These are phyloP conservation scores for Telfairia occidentalis DNA, from an alignment of 331 rosid species.

Conservation along the genomic window DNA sequence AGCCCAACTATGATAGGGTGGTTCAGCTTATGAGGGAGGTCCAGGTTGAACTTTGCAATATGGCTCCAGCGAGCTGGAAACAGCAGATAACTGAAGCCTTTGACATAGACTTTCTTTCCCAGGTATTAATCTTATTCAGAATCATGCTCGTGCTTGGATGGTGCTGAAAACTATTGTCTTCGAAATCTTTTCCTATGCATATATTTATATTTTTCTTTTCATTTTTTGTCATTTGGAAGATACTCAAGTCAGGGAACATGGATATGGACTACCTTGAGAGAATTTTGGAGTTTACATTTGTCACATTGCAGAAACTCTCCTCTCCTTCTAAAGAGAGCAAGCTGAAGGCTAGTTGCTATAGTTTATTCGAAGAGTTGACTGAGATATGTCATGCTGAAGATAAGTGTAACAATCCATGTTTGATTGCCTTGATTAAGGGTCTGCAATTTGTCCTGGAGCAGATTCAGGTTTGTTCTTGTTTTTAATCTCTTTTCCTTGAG, in stretches of 20 bases:
- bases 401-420: conserved; percentile 44
- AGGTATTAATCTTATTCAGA: conserved; percentile 60
- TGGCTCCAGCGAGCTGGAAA: conserved; percentile 84
- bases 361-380: conserved; percentile 48
- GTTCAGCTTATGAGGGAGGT: conserved; percentile 72
- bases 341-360: conserved; percentile 41
- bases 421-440: conserved; percentile 65
- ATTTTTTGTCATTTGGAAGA: conserved; percentile 28
- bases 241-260: conserved; percentile 61
- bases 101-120: conserved; percentile 60
- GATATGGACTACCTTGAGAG: conserved; percentile 75
- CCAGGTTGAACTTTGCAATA: conserved; percentile 74
- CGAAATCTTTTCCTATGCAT: neutral
- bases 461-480: conserved; percentile 59
- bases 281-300: conserved; percentile 67
- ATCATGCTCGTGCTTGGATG: conserved; percentile 3
- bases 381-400: conserved; percentile 46
- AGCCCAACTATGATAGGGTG: conserved; percentile 56
- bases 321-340: conserved; percentile 66
- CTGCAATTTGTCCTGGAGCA: conserved; percentile 79
- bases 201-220: conserved; percentile 5
- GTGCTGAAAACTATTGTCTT: neutral
- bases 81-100: conserved; percentile 55
- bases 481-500: neutral
- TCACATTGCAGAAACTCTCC: conserved; percentile 70